Conservation (phyloP, 2,329 filamentous ascomycete genomes). For the Pyrenochaeta sp. region DNA sequence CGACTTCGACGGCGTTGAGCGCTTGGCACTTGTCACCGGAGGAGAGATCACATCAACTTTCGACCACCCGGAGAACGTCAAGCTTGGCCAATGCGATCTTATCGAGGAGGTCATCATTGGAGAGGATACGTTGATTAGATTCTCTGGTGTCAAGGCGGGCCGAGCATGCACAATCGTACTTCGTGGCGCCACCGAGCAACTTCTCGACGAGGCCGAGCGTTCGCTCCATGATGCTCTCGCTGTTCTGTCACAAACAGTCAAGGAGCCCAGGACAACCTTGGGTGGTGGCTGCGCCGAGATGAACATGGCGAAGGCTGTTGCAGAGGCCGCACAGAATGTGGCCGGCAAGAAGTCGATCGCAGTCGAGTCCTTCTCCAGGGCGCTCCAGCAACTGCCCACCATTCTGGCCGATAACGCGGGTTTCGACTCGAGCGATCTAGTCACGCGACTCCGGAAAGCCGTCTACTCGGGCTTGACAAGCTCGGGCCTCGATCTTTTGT, state of each 20-base stretch:
- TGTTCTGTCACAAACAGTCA: slow-evolving; percentile 94
- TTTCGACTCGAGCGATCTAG: slow-evolving; percentile 92
- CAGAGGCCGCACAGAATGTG: slow-evolving; percentile 89
- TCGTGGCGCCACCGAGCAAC: slow-evolving; percentile 93
- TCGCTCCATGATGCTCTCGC: slow-evolving; percentile 95
- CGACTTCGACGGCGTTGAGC: slow-evolving; percentile 97
- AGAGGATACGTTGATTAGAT: slow-evolving; percentile 96
- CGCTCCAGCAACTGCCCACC: slow-evolving; percentile 90
- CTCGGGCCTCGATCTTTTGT: slow-evolving; percentile 87
- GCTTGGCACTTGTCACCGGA: slow-evolving; percentile 91
- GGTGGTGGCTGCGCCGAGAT: slow-evolving; percentile 98
- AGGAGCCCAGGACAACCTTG: slow-evolving; percentile 91
- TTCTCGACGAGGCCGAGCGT: slow-evolving; percentile 95
- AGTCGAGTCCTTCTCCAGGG: slow-evolving; percentile 86
- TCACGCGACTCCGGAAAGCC: slow-evolving; percentile 88
- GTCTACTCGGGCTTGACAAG: slow-evolving; percentile 95
- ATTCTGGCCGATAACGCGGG: slow-evolving; percentile 98
- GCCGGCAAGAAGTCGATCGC: slow-evolving; percentile 97
- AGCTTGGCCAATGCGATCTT: slow-evolving; percentile 91
- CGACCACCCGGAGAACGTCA: slow-evolving; percentile 96
- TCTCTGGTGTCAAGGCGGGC: slow-evolving; percentile 93
- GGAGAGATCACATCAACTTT: slow-evolving; percentile 98
- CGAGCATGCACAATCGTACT: slow-evolving; percentile 97
- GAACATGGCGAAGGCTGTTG: slow-evolving; percentile 98
- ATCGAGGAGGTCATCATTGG: slow-evolving; percentile 99